A percentile compares a stretch with the other conserved stretches of the same genome.
These are phyloP conservation scores for Kodamaea ohmeri DNA, from an alignment of 1,139 yeast species.

Conservation along the genomic window DNA sequence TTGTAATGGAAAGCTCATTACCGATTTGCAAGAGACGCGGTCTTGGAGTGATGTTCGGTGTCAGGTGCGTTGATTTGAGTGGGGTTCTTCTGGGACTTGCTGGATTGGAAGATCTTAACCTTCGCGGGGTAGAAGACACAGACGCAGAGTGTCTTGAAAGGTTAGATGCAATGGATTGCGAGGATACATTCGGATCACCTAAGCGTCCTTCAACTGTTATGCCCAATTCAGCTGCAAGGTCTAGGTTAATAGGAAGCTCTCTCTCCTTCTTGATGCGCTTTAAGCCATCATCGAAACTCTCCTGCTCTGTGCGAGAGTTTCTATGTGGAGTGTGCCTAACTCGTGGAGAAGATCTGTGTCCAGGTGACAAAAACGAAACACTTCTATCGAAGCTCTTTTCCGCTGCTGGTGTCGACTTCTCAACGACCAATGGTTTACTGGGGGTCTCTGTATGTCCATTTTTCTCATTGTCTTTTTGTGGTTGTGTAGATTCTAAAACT, in stretches of 20 bases:
- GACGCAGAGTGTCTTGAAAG: conserved; percentile 12
- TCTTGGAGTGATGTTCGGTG: conserved; percentile 13
- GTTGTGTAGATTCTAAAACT: too few species aligned
- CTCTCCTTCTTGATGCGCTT: conserved; percentile 16
- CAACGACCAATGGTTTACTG: neutral
- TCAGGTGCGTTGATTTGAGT: conserved; percentile 1
- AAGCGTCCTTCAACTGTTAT: conserved; percentile 24
- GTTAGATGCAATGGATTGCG: too few species aligned
- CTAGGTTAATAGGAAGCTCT: conserved; percentile 15
- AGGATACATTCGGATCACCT: too few species aligned
- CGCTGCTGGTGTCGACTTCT: neutral
- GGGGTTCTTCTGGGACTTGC: conserved; percentile 15
- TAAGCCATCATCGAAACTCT: conserved; percentile 23
- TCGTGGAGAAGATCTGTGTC: neutral
- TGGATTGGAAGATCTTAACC: conserved; percentile 14
- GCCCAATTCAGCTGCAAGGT: conserved; percentile 28
- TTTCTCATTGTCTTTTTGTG: too few species aligned
- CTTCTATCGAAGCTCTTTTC: conserved; percentile 1
- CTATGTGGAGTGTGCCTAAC: neutral
- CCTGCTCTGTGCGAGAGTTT: conserved; percentile 6
- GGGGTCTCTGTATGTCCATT: too few species aligned
- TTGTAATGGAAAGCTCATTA: conserved; percentile 14
- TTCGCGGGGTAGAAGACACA: conserved; percentile 11
- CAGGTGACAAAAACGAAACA: conserved; percentile 1
- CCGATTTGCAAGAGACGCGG: conserved; percentile 17